Percentiles rank a stretch among this genome's conserved stretches.
Conservation (phyloP, 2,329 filamentous ascomycete genomes). For the Fusarium staphyleae region DNA sequence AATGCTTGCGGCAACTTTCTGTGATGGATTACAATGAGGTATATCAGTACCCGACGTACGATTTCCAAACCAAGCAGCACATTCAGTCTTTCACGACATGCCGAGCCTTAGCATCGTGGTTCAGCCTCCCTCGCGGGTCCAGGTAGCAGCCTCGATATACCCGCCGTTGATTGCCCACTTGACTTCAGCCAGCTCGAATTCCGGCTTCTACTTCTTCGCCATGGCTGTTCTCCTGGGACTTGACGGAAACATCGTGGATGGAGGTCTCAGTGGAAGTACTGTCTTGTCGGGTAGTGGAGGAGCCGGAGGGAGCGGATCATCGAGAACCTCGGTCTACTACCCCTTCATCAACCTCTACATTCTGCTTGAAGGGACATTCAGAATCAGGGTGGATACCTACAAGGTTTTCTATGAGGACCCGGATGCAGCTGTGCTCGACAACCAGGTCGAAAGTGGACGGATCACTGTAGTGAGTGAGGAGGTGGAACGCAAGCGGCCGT, state of each 20-base stretch:
- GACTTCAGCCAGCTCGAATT: not conserved
- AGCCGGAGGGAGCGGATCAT: constrained; percentile 1
- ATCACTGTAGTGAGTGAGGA: constrained; percentile 23
- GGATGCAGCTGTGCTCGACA: constrained; percentile 18
- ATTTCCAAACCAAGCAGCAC: not conserved
- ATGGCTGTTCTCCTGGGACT: constrained; percentile 37
- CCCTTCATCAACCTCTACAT: constrained; percentile 40
- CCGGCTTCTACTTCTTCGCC: constrained; percentile 38
- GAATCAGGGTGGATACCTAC: constrained; percentile 43
- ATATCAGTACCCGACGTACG: constrained; percentile 10
- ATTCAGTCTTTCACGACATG: constrained; percentile 14
- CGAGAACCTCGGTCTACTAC: constrained; percentile 31
- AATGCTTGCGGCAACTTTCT: constrained; percentile 7
- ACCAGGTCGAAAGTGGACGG: constrained; percentile 23
- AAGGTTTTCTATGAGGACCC: constrained; percentile 21
- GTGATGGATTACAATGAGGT: not conserved
- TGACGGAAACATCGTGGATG: constrained; percentile 28
- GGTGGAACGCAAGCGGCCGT: not conserved
- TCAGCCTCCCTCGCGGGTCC: constrained; percentile 36
- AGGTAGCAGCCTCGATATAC: constrained; percentile 26
- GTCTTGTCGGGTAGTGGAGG: constrained; percentile 28
- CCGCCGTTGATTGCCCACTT: constrained; percentile 38
- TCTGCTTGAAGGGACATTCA: constrained; percentile 33
- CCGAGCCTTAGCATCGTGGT: constrained; percentile 30
- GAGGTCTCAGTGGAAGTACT: constrained; percentile 27